Conservation (phyloP, 768 basidiomycete genomes). For the Boletus pseudo-olivaceus region DNA sequence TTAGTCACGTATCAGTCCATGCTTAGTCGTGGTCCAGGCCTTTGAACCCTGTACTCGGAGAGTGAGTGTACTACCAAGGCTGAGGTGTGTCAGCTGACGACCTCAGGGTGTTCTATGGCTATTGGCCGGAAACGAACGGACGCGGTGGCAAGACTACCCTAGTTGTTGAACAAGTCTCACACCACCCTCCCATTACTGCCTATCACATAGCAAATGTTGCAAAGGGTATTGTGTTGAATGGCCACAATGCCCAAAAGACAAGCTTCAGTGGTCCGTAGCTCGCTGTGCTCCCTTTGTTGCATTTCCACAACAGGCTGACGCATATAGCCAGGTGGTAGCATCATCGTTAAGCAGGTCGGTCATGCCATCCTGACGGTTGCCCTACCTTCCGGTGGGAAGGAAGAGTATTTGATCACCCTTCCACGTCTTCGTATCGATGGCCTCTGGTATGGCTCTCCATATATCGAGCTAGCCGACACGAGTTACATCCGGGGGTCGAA, state of each 20-base stretch:
- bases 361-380: conserved; percentile 81
- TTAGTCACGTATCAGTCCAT: not conserved
- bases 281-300: not conserved
- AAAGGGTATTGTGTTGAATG: conserved; percentile 73
- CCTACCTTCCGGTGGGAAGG: conserved; percentile 50
- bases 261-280: conserved; percentile 67
- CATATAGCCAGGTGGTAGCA: conserved; percentile 50
- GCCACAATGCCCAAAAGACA: conserved; percentile 95
- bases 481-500: conserved; percentile 72
- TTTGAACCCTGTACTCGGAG: conserved; percentile 92
- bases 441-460: conserved; percentile 86
- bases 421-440: conserved; percentile 92
- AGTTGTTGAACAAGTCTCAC: conserved; percentile 93
- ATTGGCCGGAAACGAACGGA: conserved; percentile 69
- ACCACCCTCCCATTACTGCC: conserved; percentile 87
- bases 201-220: conserved; percentile 81
- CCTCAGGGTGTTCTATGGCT: conserved; percentile 77
- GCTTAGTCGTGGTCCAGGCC: conserved; percentile 50
- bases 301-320: conserved; percentile 1
- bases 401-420: conserved; percentile 87
- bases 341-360: conserved; percentile 92
- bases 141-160: conserved; percentile 79
- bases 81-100: not conserved
- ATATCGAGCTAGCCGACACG: conserved; percentile 85
- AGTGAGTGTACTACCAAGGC: conserved; percentile 48